Conservation (phyloP, 257 asterid species). For the Misopates orontium region DNA sequence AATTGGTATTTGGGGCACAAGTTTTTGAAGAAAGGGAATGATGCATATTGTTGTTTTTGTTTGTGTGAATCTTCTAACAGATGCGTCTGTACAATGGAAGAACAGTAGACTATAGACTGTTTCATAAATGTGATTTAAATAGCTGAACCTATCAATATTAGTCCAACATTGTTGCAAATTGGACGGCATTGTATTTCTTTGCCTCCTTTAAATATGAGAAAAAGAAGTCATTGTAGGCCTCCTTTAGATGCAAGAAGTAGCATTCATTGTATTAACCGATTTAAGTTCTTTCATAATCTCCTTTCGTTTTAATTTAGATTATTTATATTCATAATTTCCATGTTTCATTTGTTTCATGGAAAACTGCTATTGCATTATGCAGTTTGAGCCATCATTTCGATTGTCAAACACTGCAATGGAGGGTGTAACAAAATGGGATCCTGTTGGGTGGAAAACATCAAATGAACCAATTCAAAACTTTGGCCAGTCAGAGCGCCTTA, state of each 20-base stretch:
- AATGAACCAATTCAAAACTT: constrained; percentile 36
- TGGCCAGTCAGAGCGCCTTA: constrained; percentile 29
- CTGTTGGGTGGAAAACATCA: constrained; percentile 40
- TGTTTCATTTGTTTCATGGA: constrained; percentile 8
- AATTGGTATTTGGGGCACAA: too few species aligned
- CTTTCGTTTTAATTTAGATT: not conserved
- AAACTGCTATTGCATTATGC: constrained; percentile 24
- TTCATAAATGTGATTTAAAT: too few species aligned
- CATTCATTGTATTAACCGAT: not conserved
- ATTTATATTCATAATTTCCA: constrained; percentile 16
- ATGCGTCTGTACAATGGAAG: too few species aligned
- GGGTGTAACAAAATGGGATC: constrained; percentile 74
- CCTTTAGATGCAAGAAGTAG: not conserved
- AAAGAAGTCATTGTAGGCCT: too few species aligned
- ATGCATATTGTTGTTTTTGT: too few species aligned
- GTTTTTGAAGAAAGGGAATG: too few species aligned
- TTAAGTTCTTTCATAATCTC: not conserved
- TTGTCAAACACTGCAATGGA: constrained; percentile 53
- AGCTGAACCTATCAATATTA: not conserved
- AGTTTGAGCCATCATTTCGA: constrained; percentile 45
- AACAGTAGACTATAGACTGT: too few species aligned
- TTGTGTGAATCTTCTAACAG: too few species aligned
- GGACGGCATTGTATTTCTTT: not conserved
- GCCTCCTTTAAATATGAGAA: too few species aligned
- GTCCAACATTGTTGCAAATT: not conserved